Evolutionary conservation across 306 rosid genomes (phyloP), one percentile per base, ranked within the genome.

Genomic region (Arachis stenosperma): DNA sequence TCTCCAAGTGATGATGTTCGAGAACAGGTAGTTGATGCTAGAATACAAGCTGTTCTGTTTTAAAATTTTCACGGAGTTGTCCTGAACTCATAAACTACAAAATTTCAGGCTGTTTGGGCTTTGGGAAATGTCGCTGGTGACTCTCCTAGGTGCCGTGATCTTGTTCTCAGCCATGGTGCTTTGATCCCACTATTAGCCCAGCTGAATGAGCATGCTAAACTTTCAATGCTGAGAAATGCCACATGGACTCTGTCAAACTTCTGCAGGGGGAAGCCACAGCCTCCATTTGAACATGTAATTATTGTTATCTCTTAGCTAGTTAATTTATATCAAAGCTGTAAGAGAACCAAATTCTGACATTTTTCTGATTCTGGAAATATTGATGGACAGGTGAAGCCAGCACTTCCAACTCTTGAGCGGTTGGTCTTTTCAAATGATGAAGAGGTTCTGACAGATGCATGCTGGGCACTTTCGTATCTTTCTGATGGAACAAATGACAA

Each of bases 91-190:
- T 5, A 5, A 41, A 50, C 77, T 74, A 9, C 59, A n/a, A 54
- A 58, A 77, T 44, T 77, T 22, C 71, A 92, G 98, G 98, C 98
- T 7, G 96, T 92, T 54, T 92, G 98, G 98, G 98, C 98, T 8
- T 74, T 92, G 84, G 98, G 98, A 81, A 92, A 92, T 30, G 98
- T 92, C 79, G 98, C 98, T 37, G 98, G 98, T 78, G 98, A 92
- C 73, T 92, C 98, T 3, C 98, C 98, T 75, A 88, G 89, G 84
- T 92, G 96, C 39, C 94, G 98, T 15, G 98, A 92, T 85, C 96
- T 92, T 70, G 98, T 92, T 71, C 96, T 92, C 10, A 36, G 87
- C 78, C 80, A 84, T 65, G 98, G 98, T 42, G 98, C 98, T 30
- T 51, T 92, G 82, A 42, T 86, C 73, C 98, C 98, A 3, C 69